Conservation (phyloP, 305 asterid genomes). For the Plantago rigida region DNA sequence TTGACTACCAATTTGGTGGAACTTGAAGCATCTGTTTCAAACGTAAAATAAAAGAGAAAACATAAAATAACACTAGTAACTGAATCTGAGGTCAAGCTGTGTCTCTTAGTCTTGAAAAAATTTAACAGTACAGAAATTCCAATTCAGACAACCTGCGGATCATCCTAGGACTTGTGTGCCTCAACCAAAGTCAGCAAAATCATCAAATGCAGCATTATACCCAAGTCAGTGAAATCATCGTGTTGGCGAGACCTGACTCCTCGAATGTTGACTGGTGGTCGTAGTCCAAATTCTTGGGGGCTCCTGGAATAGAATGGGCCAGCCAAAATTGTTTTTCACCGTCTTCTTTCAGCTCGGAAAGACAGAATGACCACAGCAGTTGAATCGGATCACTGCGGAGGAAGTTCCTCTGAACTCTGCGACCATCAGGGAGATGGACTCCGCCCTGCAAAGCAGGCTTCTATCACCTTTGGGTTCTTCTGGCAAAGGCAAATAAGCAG, state of each 20-base stretch:
- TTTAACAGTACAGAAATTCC: too few species aligned
- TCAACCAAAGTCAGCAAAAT: too few species aligned
- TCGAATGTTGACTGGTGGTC: constrained; percentile 42
- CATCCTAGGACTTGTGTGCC: too few species aligned
- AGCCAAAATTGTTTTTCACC: constrained; percentile 48
- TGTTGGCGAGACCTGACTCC: constrained; percentile 72
- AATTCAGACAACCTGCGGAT: too few species aligned
- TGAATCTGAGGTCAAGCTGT: too few species aligned
- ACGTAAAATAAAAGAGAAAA: too few species aligned
- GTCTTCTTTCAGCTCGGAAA: constrained; percentile 59
- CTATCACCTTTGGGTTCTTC: constrained; percentile 80
- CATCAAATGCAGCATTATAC: constrained; percentile 28
- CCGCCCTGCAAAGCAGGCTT: constrained; percentile 68
- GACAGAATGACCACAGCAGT: constrained; percentile 88
- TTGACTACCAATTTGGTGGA: too few species aligned
- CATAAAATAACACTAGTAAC: too few species aligned
- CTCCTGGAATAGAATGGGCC: constrained; percentile 76
- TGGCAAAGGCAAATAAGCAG: constrained; percentile 65
- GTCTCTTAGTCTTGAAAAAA: too few species aligned
- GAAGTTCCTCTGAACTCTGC: constrained; percentile 82
- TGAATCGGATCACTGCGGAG: constrained; percentile 69
- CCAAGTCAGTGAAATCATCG: constrained; percentile 79
- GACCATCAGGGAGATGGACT: constrained; percentile 93
- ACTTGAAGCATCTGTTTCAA: too few species aligned
- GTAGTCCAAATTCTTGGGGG: constrained; percentile 45